Percentiles rank a stretch among this genome's conserved stretches.
phyloP scores from a whole-genome alignment of 495 filamentous ascomycete species.

The Schizothecium vesticola region DNA sequence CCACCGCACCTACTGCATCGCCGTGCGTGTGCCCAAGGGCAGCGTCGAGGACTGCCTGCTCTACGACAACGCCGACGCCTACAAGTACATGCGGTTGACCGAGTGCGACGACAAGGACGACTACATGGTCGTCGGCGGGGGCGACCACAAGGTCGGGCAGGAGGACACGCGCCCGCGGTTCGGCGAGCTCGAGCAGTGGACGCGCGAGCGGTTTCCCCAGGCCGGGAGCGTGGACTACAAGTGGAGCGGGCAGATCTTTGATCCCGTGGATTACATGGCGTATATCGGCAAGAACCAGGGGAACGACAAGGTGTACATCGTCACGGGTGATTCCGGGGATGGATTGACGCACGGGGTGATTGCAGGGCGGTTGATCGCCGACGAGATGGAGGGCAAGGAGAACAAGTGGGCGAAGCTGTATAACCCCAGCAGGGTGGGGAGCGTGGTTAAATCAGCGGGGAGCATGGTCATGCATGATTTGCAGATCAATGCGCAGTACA shows the following conservation, averaged over 20 bases:
- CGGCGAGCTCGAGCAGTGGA: conserved; percentile 47
- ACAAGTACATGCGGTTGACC: conserved; percentile 51
- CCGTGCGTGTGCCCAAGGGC: conserved; percentile 48
- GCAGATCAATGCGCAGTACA: conserved; percentile 54
- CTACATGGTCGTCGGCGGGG: conserved; percentile 54
- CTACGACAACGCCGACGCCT: conserved; percentile 50
- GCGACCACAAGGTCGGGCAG: conserved; percentile 58
- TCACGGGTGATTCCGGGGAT: conserved; percentile 56
- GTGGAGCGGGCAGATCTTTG: conserved; percentile 55
- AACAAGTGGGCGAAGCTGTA: conserved; percentile 50
- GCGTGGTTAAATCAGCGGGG: conserved; percentile 32
- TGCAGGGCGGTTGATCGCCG: conserved; percentile 48
- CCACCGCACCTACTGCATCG: conserved; percentile 53
- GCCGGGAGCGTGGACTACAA: conserved; percentile 46
- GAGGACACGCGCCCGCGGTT: conserved; percentile 40
- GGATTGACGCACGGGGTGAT: conserved; percentile 54
- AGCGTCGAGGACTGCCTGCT: conserved; percentile 48
- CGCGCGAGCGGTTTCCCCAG: conserved; percentile 47
- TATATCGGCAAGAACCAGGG: conserved; percentile 55
- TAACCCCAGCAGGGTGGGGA: conserved; percentile 37
- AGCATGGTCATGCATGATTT: conserved; percentile 40
- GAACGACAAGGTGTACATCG: conserved; percentile 43
- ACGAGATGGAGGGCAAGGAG: conserved; percentile 44
- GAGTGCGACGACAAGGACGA: conserved; percentile 48
- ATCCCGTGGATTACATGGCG: conserved; percentile 51